Conservation (phyloP, 306 rosid genomes). For the Delonix regia region DNA sequence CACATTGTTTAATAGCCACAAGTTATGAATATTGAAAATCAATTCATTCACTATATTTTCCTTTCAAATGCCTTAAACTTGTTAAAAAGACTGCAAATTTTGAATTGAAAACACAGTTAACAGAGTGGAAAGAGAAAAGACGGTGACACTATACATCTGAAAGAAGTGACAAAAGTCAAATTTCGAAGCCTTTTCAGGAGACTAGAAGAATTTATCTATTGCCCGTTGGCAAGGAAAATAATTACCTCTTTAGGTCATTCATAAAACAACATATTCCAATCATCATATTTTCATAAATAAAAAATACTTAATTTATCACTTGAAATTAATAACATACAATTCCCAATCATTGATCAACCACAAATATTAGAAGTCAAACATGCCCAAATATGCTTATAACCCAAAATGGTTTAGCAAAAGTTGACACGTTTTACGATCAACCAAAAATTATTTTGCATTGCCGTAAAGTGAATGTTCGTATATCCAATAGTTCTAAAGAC, state of each 20-base stretch:
- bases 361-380: not conserved
- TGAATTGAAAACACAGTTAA: no score
- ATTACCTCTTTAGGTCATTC: not conserved
- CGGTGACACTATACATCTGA: not conserved
- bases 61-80: not conserved
- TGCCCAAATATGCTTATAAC: not conserved
- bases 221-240: not conserved
- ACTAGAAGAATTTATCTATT: not conserved
- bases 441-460: not conserved
- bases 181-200: not conserved
- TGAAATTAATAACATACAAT: not conserved
- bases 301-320: not conserved
- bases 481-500: not conserved
- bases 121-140: not conserved
- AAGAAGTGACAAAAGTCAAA: not conserved
- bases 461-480: not conserved
- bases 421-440: not conserved
- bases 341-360: not conserved
- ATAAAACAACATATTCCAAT: not conserved
- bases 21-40: not conserved
- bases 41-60: not conserved
- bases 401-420: not conserved
- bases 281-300: not conserved
- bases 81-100: not conserved
- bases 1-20: no score